Evolutionary conservation across 306 rosid genomes (phyloP).

Genomic region (Benincasa hispida): DNA sequence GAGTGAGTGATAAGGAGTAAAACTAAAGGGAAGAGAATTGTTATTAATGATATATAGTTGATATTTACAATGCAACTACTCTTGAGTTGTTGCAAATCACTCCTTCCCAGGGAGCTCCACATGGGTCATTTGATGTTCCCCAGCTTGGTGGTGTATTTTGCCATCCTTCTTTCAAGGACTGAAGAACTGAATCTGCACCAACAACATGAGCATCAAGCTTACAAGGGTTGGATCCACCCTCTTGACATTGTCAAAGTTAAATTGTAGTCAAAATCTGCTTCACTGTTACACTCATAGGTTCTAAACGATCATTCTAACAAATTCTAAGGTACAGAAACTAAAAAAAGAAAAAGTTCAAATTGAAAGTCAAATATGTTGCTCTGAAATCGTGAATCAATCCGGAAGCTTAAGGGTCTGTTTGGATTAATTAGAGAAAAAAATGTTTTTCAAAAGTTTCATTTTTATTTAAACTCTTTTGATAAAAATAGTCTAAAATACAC

Average conservation of each 20-base stretch:
- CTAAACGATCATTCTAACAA: not conserved
- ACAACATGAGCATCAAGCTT: not conserved
- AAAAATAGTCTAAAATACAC: too few species aligned
- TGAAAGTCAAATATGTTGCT: not conserved
- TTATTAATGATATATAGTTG: not conserved
- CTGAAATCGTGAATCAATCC: not conserved
- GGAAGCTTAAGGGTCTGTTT: too few species aligned
- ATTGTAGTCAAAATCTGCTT: not conserved
- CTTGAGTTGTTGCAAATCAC: slow-evolving; percentile 61
- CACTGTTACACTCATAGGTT: not conserved
- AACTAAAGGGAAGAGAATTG: not conserved
- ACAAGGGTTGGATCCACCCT: not conserved
- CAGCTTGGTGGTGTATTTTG: slow-evolving; percentile 73
- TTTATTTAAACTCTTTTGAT: too few species aligned
- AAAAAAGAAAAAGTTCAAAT: not conserved
- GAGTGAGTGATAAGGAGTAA: not conserved
- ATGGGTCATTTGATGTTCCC: slow-evolving; percentile 61
- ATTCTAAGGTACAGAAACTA: not conserved
- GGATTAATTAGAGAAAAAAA: too few species aligned
- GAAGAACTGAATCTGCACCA: slow-evolving; percentile 46
- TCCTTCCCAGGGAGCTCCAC: slow-evolving; percentile 84
- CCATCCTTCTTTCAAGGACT: slow-evolving; percentile 55
- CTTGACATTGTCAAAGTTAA: not conserved
- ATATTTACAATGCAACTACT: slow-evolving; percentile 57
- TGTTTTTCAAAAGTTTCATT: too few species aligned